These are phyloP conservation scores for Volvariella volvacea DNA, from an alignment of 1,284 basidiomycete genomes.

Conservation along the genomic window DNA sequence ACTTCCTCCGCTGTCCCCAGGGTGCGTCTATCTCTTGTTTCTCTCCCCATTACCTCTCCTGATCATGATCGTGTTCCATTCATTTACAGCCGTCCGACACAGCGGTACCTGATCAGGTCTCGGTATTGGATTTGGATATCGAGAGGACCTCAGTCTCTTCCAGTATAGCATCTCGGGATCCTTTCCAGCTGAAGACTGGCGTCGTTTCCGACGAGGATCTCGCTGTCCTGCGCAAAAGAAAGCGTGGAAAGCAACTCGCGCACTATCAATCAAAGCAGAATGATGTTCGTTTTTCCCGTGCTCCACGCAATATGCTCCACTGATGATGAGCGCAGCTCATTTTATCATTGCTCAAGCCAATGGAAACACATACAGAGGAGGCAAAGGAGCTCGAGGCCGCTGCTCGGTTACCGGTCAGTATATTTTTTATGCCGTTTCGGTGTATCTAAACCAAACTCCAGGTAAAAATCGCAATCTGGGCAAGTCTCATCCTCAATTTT, in stretches of 20 bases:
- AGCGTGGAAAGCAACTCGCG: slow-evolving; percentile 56
- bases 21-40: neutral
- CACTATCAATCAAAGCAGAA: slow-evolving; percentile 83
- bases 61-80: neutral
- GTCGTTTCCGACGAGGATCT: slow-evolving; percentile 58
- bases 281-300: slow-evolving; percentile 38
- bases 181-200: slow-evolving; percentile 52
- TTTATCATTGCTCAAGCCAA: slow-evolving; percentile 75
- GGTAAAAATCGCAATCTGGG: slow-evolving; percentile 86
- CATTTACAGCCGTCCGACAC: slow-evolving; percentile 29
- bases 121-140: slow-evolving; percentile 32
- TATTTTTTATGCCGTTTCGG: neutral
- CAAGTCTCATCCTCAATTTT: slow-evolving; percentile 76
- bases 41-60: neutral
- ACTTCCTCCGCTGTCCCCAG: neutral
- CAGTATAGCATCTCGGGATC: slow-evolving; percentile 35
- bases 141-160: slow-evolving; percentile 31
- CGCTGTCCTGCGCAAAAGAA: slow-evolving; percentile 48
- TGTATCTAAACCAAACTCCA: slow-evolving; percentile 20
- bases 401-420: slow-evolving; percentile 58
- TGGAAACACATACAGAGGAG: slow-evolving; percentile 79
- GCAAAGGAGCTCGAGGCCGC: slow-evolving; percentile 60
- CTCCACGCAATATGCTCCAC: slow-evolving; percentile 5
- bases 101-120: slow-evolving; percentile 31
- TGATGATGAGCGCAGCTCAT: slow-evolving; percentile 57